phyloP scores from a whole-genome alignment of 176 grass and related monocot species.

The Urochloa ruziziensis region DNA sequence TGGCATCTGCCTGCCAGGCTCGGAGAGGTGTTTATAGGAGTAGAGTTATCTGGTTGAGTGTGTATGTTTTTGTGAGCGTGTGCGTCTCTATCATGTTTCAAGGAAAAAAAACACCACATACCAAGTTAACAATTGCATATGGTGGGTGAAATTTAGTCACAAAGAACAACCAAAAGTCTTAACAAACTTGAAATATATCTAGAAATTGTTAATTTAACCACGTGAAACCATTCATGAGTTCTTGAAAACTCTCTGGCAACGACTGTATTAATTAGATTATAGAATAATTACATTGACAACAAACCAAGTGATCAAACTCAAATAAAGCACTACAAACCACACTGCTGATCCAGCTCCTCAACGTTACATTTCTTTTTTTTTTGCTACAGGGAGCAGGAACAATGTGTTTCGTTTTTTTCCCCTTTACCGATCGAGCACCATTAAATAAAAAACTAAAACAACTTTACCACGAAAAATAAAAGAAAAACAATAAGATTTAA shows the following conservation, averaged over 20 bases:
- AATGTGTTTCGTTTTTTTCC: not conserved
- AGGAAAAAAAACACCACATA: no score
- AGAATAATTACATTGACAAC: slow-evolving; percentile 24
- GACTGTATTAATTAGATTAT: slow-evolving; percentile 5
- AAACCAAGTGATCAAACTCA: not conserved
- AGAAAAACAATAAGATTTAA: not conserved
- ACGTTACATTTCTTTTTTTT: slow-evolving; percentile 5
- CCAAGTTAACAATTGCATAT: no score
- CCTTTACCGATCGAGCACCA: not conserved
- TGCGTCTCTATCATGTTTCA: no score
- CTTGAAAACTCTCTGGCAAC: not conserved
- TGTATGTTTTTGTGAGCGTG: no score
- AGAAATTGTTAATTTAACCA: not conserved
- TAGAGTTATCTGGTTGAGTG: no score
- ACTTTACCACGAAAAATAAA: not conserved
- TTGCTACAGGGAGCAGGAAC: not conserved
- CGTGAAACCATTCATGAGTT: not conserved
- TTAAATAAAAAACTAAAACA: not conserved
- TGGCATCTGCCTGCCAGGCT: no score
- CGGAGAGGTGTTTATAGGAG: no score
- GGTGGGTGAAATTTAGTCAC: no score
- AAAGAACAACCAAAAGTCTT: no score
- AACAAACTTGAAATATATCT: no score
- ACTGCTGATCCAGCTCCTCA: not conserved
- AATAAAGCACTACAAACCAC: not conserved